Evolutionary conservation across 208 protist genomes (phyloP).

Genomic region (Acanthamoeba sp.): DNA sequence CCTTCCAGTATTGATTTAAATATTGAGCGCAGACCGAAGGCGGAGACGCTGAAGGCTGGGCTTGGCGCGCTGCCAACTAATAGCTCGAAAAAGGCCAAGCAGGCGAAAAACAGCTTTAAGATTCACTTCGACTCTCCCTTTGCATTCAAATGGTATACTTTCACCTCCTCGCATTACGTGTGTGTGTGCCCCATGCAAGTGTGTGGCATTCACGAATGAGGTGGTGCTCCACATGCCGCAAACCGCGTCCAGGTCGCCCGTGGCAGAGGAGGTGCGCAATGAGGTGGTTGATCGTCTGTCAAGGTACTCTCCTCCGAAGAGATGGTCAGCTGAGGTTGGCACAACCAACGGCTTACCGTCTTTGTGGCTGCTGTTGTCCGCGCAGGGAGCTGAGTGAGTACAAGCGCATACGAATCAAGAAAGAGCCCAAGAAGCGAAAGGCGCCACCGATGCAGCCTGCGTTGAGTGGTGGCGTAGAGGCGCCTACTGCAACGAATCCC

Average conservation of each 20-base stretch:
- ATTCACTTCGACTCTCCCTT: not conserved
- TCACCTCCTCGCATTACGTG: no score
- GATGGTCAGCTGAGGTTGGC: no score
- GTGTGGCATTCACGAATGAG: not conserved
- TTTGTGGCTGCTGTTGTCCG: not conserved
- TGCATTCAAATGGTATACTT: not conserved
- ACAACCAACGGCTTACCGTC: not conserved
- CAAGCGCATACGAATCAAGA: not conserved
- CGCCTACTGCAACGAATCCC: not conserved
- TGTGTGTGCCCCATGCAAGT: not conserved
- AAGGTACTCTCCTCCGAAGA: not conserved
- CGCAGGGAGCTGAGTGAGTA: slow-evolving; percentile 11
- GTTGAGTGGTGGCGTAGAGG: not conserved
- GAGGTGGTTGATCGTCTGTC: slow-evolving; percentile 5
- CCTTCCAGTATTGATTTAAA: no score
- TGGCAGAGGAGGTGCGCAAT: not conserved
- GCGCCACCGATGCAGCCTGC: not conserved
- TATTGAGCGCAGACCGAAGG: not conserved
- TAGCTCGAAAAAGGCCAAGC: not conserved
- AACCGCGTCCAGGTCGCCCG: not conserved
- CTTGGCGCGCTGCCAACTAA: not conserved
- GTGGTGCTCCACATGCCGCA: not conserved
- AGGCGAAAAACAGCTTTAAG: not conserved
- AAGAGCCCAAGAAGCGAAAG: not conserved
- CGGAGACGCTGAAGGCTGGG: not conserved